Evolutionary conservation across 2,329 filamentous ascomycete species (phyloP), one percentile per base, ranked within the genome.

Genomic region (Lachnellula hyalina): DNA sequence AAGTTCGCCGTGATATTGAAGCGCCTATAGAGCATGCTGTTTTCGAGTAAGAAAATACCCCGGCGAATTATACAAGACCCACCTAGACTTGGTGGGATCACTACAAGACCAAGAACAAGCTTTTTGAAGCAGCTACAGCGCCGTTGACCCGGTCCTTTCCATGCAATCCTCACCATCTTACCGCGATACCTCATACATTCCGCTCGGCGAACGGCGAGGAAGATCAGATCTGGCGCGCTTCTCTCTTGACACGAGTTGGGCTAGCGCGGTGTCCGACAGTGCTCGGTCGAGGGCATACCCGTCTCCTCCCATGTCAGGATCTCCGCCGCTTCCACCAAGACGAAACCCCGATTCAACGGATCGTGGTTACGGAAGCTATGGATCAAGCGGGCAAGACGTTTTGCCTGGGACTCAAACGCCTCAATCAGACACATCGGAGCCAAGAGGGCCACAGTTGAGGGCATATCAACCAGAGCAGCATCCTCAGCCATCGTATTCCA

Each of bases 241-340:
- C 69, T 74, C 74, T 71, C 75, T 81, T 66, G 79, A 81, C 74
- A 73, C 76, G 74, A 75, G 75, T 71, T 77, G 79, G 77, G 74
- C 73, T 67, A 75, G 75, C 79, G 74, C 73, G 76, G 74, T 77
- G 75, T 77, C 74, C 68, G 75, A 76, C 71, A 74, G 74, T 75
- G 75, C 77, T 74, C 77, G 75, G 67, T 75, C 75, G 68, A 76
- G 76, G 77, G 81, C 79, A 70, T 87, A 87, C 74, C 84, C 83
- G 70, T 87, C 84, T 78, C 84, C 84, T 75, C 84, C 84, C 78
- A 87, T 87, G 84, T 86, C 84, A 77, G 83, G 82, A 70, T 85
- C 84, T 76, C 82, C 83, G 67, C 78, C 78, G 65, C 74, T 79
- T 66, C 79, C 82, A 72, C 75, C 77, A 70, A 83, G 80, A 75